Conservation (phyloP, 2,329 filamentous ascomycete genomes). For the Diaporthe sp. region DNA sequence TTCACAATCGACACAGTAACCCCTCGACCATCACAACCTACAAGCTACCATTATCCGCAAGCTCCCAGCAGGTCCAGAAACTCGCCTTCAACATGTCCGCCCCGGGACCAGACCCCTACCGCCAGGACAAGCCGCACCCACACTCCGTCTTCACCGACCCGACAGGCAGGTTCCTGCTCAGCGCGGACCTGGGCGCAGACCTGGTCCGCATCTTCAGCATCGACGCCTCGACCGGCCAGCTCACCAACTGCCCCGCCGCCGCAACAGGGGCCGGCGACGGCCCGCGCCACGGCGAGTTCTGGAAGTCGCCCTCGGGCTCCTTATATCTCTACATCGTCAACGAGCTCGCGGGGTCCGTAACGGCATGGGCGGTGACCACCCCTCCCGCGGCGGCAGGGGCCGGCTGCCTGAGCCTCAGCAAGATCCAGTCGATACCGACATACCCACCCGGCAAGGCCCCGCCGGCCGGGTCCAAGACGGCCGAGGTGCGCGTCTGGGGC, state of each 20-base stretch:
- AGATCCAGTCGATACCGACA: conserved; percentile 61
- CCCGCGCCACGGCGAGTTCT: conserved; percentile 67
- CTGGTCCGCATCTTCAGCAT: conserved; percentile 67
- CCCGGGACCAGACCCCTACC: conserved; percentile 58
- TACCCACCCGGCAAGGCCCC: conserved; percentile 54
- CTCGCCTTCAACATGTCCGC: conserved; percentile 57
- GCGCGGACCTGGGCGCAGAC: conserved; percentile 68
- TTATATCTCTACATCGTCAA: conserved; percentile 57
- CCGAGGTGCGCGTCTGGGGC: conserved; percentile 66
- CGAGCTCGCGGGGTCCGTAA: conserved; percentile 64
- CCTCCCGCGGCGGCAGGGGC: conserved; percentile 45
- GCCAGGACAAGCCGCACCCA: conserved; percentile 69
- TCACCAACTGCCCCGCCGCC: conserved; percentile 61
- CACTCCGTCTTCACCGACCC: conserved; percentile 65
- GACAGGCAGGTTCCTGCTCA: conserved; percentile 62
- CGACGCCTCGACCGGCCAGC: conserved; percentile 56
- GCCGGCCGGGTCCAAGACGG: conserved; percentile 46
- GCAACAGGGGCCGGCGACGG: conserved; percentile 61
- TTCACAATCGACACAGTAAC: conserved; percentile 49
- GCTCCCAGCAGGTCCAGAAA: conserved; percentile 51
- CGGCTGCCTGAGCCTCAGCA: conserved; percentile 61
- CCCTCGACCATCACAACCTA: conserved; percentile 59
- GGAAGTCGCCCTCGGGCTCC: conserved; percentile 52
- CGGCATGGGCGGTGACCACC: conserved; percentile 64
- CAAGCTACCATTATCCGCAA: conserved; percentile 53